These are phyloP conservation scores for Pestalotiopsis sp. DNA, from an alignment of 2,329 filamentous ascomycete species.

Conservation along the genomic window DNA sequence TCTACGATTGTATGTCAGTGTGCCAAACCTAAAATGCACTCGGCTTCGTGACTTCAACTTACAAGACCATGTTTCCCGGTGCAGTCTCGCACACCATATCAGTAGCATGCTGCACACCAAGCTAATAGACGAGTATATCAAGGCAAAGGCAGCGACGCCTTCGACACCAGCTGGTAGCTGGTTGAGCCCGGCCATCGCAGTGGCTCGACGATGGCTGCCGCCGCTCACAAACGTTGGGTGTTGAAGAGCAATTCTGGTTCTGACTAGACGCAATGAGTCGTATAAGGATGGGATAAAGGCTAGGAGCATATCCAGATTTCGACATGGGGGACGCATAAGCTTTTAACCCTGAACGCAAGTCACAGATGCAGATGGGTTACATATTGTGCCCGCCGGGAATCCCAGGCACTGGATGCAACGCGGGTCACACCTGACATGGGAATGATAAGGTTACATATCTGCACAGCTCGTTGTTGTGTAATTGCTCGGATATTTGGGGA, in stretches of 20 bases:
- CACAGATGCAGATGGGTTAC: not conserved
- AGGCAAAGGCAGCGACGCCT: slow-evolving; percentile 21
- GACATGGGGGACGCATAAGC: slow-evolving; percentile 1
- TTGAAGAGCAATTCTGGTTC: not conserved
- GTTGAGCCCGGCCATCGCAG: slow-evolving; percentile 9
- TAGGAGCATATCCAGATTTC: not conserved
- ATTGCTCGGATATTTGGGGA: not conserved
- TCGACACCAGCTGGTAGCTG: slow-evolving; percentile 23
- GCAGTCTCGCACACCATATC: slow-evolving; percentile 28
- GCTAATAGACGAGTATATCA: slow-evolving; percentile 19
- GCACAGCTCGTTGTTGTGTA: not conserved
- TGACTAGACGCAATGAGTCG: not conserved
- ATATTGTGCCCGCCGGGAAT: not conserved
- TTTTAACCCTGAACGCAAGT: slow-evolving; percentile 4
- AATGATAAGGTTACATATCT: not conserved
- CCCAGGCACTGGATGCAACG: not conserved
- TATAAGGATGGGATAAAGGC: not conserved
- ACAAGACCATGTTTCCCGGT: slow-evolving; percentile 28
- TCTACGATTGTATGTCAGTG: slow-evolving; percentile 17
- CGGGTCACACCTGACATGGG: not conserved
- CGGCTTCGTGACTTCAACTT: slow-evolving; percentile 9
- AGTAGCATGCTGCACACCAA: slow-evolving; percentile 19
- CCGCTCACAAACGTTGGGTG: not conserved
- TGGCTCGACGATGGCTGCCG: not conserved
- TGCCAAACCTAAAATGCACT: not conserved